These are phyloP conservation scores for Camelina laxa DNA, from an alignment of 345 rosid genomes.

Conservation along the genomic window DNA sequence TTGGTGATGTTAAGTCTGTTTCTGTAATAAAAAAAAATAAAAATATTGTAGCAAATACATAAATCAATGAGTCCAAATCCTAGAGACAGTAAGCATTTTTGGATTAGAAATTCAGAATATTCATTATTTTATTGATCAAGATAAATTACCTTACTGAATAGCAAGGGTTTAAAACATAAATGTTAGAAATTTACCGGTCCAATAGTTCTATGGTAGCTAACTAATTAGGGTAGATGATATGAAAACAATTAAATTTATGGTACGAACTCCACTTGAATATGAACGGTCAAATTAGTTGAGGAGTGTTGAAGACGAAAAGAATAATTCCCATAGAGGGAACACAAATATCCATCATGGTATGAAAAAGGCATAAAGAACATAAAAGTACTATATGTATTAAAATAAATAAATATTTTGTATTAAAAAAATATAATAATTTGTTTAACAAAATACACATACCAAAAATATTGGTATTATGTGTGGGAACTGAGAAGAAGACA, in stretches of 20 bases:
- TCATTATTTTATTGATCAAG: too few species aligned
- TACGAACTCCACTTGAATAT: slow-evolving; percentile 22
- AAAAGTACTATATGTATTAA: not conserved
- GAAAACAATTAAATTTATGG: not conserved
- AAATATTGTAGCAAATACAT: not conserved
- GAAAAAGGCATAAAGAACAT: slow-evolving; percentile 33
- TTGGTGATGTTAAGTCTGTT: slow-evolving; percentile 40
- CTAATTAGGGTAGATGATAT: not conserved
- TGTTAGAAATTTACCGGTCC: too few species aligned
- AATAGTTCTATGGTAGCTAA: too few species aligned
- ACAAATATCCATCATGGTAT: slow-evolving; percentile 20
- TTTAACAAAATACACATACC: not conserved
- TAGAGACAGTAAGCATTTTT: not conserved
- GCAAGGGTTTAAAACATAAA: not conserved
- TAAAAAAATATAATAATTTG: not conserved
- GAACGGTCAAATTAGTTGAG: slow-evolving; percentile 33
- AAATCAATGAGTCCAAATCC: not conserved
- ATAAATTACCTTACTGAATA: too few species aligned
- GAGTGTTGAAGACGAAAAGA: slow-evolving; percentile 41
- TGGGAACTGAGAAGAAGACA: slow-evolving; percentile 24
- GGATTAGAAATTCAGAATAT: too few species aligned
- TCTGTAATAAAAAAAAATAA: slow-evolving; percentile 17
- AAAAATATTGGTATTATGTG: slow-evolving; percentile 14
- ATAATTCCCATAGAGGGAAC: slow-evolving; percentile 22
- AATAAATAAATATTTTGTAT: not conserved